These are phyloP conservation scores for Furcasterigmium furcatum DNA, from an alignment of 2,329 filamentous ascomycete genomes.

Conservation along the genomic window DNA sequence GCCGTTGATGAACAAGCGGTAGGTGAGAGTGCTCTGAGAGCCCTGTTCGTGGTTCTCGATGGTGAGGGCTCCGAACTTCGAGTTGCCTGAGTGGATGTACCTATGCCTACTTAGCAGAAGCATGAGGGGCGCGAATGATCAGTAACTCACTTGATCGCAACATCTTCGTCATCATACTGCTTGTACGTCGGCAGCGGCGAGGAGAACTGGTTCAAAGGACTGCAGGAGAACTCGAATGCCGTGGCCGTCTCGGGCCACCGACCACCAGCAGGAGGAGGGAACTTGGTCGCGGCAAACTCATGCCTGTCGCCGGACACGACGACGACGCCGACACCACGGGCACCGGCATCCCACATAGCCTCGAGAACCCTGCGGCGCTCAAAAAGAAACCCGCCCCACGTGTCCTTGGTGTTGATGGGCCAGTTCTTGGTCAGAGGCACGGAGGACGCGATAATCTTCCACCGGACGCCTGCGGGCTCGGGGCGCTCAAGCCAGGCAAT, in stretches of 20 bases:
- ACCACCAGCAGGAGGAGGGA: constrained; percentile 58
- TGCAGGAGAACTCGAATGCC: constrained; percentile 89
- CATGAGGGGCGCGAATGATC: too few species aligned
- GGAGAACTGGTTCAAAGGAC: constrained; percentile 91
- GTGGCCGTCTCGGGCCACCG: constrained; percentile 61
- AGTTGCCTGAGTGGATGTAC: constrained; percentile 80
- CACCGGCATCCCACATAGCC: constrained; percentile 87
- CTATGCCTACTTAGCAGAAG: too few species aligned
- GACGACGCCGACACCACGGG: constrained; percentile 72
- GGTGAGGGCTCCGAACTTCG: constrained; percentile 82
- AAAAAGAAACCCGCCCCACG: constrained; percentile 86
- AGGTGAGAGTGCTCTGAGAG: constrained; percentile 72
- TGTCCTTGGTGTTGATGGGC: constrained; percentile 83
- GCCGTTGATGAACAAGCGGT: constrained; percentile 80
- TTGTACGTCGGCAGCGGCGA: constrained; percentile 79
- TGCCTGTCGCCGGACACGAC: constrained; percentile 91
- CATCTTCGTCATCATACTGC: constrained; percentile 78
- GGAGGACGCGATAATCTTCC: constrained; percentile 89
- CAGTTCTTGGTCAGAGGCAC: constrained; percentile 98
- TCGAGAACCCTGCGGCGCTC: constrained; percentile 80
- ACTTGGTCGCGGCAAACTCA: constrained; percentile 88
- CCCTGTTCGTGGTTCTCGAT: constrained; percentile 65
- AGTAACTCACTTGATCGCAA: constrained; percentile 71
- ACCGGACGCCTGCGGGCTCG: constrained; percentile 74
- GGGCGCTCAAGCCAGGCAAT: constrained; percentile 71